These are phyloP conservation scores for Suhomyces anneliseae DNA, from an alignment of 1,139 yeast species.

Conservation along the genomic window DNA sequence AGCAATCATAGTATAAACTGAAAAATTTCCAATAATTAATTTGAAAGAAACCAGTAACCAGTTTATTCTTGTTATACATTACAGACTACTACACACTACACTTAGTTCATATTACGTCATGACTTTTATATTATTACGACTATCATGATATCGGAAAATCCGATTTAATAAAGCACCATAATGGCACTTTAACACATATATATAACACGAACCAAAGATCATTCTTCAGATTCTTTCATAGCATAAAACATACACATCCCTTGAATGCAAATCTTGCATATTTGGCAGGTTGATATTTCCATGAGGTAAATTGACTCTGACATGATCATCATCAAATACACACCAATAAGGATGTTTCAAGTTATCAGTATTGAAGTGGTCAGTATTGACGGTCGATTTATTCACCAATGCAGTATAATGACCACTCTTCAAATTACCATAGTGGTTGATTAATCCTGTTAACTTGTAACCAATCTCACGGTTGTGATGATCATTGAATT, in stretches of 20 bases:
- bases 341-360: conserved; percentile 52
- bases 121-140: too few relatives aligned
- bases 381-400: conserved; percentile 37
- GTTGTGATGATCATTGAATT: conserved; percentile 45
- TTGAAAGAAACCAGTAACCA: too few relatives aligned
- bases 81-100: too few relatives aligned
- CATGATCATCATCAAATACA: conserved; percentile 69
- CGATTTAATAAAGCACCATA: too few relatives aligned
- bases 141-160: too few relatives aligned
- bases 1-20: too few relatives aligned
- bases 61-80: too few relatives aligned
- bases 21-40: too few relatives aligned
- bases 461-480: conserved; percentile 50
- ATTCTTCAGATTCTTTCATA: conserved; percentile 44
- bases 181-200: too few relatives aligned
- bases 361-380: conserved; percentile 22
- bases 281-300: conserved; percentile 41
- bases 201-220: too few relatives aligned
- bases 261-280: conserved; percentile 43
- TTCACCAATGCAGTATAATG: conserved; percentile 71
- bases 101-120: too few relatives aligned
- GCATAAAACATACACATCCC: conserved; percentile 73
- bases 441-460: conserved; percentile 66
- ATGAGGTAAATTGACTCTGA: conserved; percentile 48
- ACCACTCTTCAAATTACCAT: conserved; percentile 69